Conservation (phyloP, 495 filamentous ascomycete species). For the Amphirosellinia nigrospora region DNA sequence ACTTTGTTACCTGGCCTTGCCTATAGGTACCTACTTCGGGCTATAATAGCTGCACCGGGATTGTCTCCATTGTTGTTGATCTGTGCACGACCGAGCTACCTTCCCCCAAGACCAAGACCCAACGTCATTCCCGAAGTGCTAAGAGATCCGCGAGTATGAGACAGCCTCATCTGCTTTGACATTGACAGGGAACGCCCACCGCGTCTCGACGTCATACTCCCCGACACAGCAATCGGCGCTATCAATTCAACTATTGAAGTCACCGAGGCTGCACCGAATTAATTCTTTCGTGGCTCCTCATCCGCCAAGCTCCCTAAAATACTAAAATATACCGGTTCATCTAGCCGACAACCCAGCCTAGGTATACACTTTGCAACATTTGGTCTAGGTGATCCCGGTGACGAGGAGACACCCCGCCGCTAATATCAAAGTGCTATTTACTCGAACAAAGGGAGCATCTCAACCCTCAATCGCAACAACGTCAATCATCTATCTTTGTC, state of each 20-base stretch:
- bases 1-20: slow-evolving; percentile 3
- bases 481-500: slow-evolving; percentile 3
- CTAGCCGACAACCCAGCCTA: slow-evolving; percentile 4
- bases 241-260: neutral
- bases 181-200: slow-evolving; percentile 15
- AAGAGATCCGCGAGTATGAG: neutral
- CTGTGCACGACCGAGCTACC: neutral
- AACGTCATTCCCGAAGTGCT: slow-evolving; percentile 19
- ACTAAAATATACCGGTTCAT: neutral
- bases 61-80: slow-evolving; percentile 3
- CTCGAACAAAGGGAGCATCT: slow-evolving; percentile 3
- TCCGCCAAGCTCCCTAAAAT: neutral
- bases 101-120: neutral
- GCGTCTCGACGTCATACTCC: slow-evolving; percentile 23
- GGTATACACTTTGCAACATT: slow-evolving; percentile 5
- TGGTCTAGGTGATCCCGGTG: slow-evolving; percentile 2
- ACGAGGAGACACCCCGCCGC: slow-evolving; percentile 10
- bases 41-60: neutral
- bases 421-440: slow-evolving; percentile 8
- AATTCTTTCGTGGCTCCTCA: slow-evolving; percentile 1
- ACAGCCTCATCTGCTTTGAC: slow-evolving; percentile 22
- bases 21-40: neutral
- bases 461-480: neutral
- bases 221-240: slow-evolving; percentile 1
- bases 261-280: neutral